Base-by-base conservation (phyloP, 768 basidiomycete species). In the Russula sp. region DNA sequence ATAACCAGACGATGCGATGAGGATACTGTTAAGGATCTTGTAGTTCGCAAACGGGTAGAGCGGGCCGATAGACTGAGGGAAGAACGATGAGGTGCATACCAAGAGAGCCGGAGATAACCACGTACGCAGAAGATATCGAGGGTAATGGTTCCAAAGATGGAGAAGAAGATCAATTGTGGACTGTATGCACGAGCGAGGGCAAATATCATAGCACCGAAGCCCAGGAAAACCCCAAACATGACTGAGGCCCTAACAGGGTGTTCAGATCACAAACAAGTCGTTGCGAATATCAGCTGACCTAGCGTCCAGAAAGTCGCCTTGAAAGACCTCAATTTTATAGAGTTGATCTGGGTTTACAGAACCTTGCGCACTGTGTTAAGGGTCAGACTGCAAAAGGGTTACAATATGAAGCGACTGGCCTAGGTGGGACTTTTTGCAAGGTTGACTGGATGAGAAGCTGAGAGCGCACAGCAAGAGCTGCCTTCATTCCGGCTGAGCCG, bases 401-500 rank as follows among this genome's bases (percentile, higher is more conserved):
- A 34, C 20, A 3, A n/a, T 16, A 16, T 9, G 58, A 51, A 51
- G 34, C 11, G 13, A 51, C 63, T 39, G 53, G 60, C 63, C 5
- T 60, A 45, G 11, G 11, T 32, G 69, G 65, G 40, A 70, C 72
- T 48, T 72, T 70, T 39, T 71, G 70, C 9, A 70, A 64, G 6
- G 69, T 70, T 8, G 67, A 57, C 37, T 71, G 65, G 14, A 77
- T 66, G 8, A 75, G 60, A 0, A 70, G 68, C 49, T 75, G 68
- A 55, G 73, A 70, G 6, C 78, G 73, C 0, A 78, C 78, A 4
- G 76, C 69, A 0, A 82, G 69, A 0, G 77, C 77, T 0, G 80
- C 78, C 3, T 78, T 77, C 83, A 85, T 84, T 0, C 77, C 82
- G 0, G 80, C 82, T 18, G 75, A 72, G 3, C 82, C 82, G 67